Evolutionary conservation across 495 filamentous ascomycete species (phyloP).

Genomic region (Hypoxylon trugodes): DNA sequence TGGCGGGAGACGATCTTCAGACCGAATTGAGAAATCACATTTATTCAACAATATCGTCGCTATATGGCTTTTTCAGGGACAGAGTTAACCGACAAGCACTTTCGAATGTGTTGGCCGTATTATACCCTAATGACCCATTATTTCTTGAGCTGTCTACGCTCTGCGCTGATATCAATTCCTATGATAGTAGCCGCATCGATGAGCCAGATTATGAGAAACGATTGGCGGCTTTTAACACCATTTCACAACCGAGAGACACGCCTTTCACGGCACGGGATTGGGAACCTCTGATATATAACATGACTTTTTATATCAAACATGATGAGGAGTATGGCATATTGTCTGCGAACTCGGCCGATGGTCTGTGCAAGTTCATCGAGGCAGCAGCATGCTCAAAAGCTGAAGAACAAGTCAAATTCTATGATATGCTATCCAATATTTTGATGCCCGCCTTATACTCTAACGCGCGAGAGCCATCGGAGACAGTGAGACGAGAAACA

Average conservation of each 20-base stretch:
- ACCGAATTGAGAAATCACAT: slow-evolving; percentile 63
- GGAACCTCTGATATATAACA: slow-evolving; percentile 89
- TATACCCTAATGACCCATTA: slow-evolving; percentile 68
- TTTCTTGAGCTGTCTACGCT: slow-evolving; percentile 71
- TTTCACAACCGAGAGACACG: slow-evolving; percentile 65
- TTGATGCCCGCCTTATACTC: slow-evolving; percentile 79
- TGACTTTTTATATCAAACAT: slow-evolving; percentile 86
- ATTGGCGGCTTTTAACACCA: slow-evolving; percentile 74
- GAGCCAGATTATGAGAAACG: slow-evolving; percentile 88
- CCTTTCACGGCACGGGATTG: slow-evolving; percentile 78
- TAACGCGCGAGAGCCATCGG: slow-evolving; percentile 77
- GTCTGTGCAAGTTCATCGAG: slow-evolving; percentile 82
- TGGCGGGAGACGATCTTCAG: slow-evolving; percentile 65
- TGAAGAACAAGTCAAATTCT: slow-evolving; percentile 45
- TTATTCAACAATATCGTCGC: slow-evolving; percentile 70
- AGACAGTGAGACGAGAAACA: slow-evolving; percentile 84
- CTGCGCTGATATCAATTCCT: slow-evolving; percentile 83
- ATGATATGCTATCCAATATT: slow-evolving; percentile 62
- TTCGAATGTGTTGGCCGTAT: slow-evolving; percentile 72
- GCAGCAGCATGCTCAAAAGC: slow-evolving; percentile 54
- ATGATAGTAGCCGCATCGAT: slow-evolving; percentile 70
- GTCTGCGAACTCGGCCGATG: slow-evolving; percentile 79
- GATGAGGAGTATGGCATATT: slow-evolving; percentile 88
- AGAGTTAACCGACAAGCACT: slow-evolving; percentile 74
- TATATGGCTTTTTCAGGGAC: slow-evolving; percentile 90